A percentile compares a stretch with the other conserved stretches of the same genome.
Evolutionary conservation across 345 rosid species (phyloP).

Genomic region (Brassica rapa): DNA sequence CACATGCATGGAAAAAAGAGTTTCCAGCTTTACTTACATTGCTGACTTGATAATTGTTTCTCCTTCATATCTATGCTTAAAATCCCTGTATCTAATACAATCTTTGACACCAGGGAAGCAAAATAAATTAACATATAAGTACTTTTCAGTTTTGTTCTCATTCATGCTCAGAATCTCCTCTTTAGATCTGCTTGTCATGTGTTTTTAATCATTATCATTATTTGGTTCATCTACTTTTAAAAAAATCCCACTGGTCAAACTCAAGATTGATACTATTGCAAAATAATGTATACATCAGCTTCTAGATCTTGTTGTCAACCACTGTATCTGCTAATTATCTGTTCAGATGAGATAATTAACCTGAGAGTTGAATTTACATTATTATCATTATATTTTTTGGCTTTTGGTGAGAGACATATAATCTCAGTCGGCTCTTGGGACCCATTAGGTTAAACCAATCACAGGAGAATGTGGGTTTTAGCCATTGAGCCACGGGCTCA

Average conservation of each 20-base stretch:
- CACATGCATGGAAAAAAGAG: background rate
- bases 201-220: conserved; percentile 38
- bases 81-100: conserved; percentile 42
- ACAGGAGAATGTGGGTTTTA: conserved; percentile 4
- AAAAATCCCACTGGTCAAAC: conserved; percentile 30
- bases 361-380: conserved; percentile 24
- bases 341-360: conserved; percentile 25
- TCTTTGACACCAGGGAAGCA: conserved; percentile 41
- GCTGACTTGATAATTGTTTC: conserved; percentile 28
- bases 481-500: conserved; percentile 79
- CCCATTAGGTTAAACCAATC: conserved; percentile 33
- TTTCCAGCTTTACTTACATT: conserved; percentile 35
- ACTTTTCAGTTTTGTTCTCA: conserved; percentile 36
- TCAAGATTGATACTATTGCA: conserved; percentile 19
- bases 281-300: conserved; percentile 30
- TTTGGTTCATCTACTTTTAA: conserved; percentile 24
- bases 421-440: conserved; percentile 32
- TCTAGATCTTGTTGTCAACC: conserved; percentile 33
- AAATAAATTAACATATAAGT: conserved; percentile 25
- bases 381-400: conserved; percentile 5
- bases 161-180: conserved; percentile 45
- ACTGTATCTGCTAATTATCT: conserved; percentile 30
- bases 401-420: conserved; percentile 28
- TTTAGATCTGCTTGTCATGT: conserved; percentile 39
- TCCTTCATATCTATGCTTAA: conserved; percentile 52